These are phyloP conservation scores for Zygosaccharomyces pseudorouxii DNA, from an alignment of 805 yeast genomes.

Conservation along the genomic window DNA sequence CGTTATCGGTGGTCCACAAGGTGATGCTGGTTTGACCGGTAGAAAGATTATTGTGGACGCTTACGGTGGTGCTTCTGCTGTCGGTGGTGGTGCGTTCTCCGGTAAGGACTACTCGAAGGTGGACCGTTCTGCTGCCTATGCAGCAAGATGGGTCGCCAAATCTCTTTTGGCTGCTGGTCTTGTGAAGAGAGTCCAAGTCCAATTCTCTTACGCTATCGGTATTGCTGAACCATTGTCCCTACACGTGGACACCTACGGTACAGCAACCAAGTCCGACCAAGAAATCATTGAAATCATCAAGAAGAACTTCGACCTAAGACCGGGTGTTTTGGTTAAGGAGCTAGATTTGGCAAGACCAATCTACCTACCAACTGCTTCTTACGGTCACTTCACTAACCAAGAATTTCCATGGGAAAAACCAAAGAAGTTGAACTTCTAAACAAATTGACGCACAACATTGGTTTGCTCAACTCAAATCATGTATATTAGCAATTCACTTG, in stretches of 20 bases:
- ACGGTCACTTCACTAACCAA: slow-evolving; percentile 99
- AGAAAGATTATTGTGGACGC: slow-evolving; percentile 99
- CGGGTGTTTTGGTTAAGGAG: slow-evolving; percentile 97
- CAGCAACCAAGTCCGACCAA: slow-evolving; percentile 82
- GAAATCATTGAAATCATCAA: slow-evolving; percentile 88
- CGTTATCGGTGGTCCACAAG: slow-evolving; percentile 99
- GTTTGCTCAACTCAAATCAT: slow-evolving; percentile 23
- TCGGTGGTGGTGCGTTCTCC: slow-evolving; percentile 99
- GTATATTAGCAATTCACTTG: slow-evolving; percentile 13
- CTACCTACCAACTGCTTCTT: slow-evolving; percentile 97
- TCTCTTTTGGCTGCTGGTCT: slow-evolving; percentile 91
- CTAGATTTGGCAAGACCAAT: slow-evolving; percentile 98
- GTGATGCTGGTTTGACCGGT: slow-evolving; percentile 99
- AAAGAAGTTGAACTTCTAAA: slow-evolving; percentile 63
- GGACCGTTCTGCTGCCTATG: slow-evolving; percentile 99
- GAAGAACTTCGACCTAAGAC: slow-evolving; percentile 97
- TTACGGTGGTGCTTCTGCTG: slow-evolving; percentile 99
- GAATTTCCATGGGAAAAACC: slow-evolving; percentile 98
- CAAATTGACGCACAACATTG: slow-evolving; percentile 7
- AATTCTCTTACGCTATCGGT: slow-evolving; percentile 99
- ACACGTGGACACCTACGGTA: slow-evolving; percentile 97
- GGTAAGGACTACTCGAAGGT: slow-evolving; percentile 99
- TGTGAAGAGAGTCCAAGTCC: slow-evolving; percentile 96
- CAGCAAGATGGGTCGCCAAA: slow-evolving; percentile 99
- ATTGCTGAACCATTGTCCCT: slow-evolving; percentile 99